These are phyloP conservation scores for Adenanthera pavonina DNA, from an alignment of 306 rosid genomes.

Conservation along the genomic window DNA sequence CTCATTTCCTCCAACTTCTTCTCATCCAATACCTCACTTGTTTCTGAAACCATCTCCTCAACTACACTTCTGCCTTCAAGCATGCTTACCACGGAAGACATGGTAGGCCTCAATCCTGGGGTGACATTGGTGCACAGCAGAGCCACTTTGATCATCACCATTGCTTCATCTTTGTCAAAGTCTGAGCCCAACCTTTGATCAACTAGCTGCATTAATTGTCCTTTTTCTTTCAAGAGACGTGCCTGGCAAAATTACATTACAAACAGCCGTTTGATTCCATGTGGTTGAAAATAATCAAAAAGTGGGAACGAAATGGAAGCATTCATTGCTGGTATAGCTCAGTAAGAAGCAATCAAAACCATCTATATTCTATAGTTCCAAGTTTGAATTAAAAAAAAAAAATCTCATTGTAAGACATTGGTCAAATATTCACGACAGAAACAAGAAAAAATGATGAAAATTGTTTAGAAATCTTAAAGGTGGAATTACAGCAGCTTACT, in stretches of 20 bases:
- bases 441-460: neutral
- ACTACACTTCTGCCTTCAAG: constrained; percentile 42
- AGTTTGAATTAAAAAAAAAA: neutral
- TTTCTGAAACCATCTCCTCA: constrained; percentile 32
- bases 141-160: constrained; percentile 47
- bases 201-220: constrained; percentile 39
- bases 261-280: neutral
- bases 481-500: neutral
- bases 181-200: constrained; percentile 39
- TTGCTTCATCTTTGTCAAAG: constrained; percentile 37
- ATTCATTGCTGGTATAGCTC: neutral
- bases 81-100: constrained; percentile 45
- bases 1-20: constrained; percentile 35
- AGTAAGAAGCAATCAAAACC: neutral
- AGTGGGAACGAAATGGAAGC: neutral
- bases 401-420: neutral
- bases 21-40: constrained; percentile 42
- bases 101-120: constrained; percentile 35
- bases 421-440: neutral
- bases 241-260: constrained; percentile 24
- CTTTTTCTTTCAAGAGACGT: constrained; percentile 42
- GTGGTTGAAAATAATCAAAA: neutral
- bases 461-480: neutral
- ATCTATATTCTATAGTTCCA: neutral
- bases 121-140: constrained; percentile 44